These are phyloP conservation scores for Globisporangium paddicum DNA, from an alignment of 352 stramenopile genomes.

Conservation along the genomic window DNA sequence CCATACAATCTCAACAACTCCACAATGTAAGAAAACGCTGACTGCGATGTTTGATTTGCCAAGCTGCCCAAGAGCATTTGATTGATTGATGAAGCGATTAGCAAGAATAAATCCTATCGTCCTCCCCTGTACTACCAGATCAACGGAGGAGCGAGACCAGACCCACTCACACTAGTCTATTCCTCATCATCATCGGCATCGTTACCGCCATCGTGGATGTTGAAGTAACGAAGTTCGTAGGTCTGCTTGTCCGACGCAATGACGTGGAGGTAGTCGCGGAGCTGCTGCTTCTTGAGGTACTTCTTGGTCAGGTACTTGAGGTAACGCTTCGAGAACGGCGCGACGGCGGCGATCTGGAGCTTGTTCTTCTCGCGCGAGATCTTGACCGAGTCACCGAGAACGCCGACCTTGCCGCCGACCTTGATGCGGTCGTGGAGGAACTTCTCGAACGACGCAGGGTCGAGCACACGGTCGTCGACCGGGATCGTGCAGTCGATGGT, in stretches of 20 bases:
- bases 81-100: slow-evolving; percentile 9
- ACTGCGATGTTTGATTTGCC: neutral
- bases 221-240: slow-evolving; percentile 99
- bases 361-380: slow-evolving; percentile 97
- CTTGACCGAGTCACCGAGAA: slow-evolving; percentile 93
- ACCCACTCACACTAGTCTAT: slow-evolving; percentile 69
- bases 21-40: too few species aligned
- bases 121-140: neutral
- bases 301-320: slow-evolving; percentile 99
- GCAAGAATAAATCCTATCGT: slow-evolving; percentile 3
- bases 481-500: slow-evolving; percentile 94
- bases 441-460: slow-evolving; percentile 99
- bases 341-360: slow-evolving; percentile 92
- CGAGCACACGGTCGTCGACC: slow-evolving; percentile 98
- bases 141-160: neutral
- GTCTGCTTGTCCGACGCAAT: slow-evolving; percentile 98
- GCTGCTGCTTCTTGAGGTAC: slow-evolving; percentile 99
- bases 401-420: slow-evolving; percentile 97
- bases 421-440: slow-evolving; percentile 99
- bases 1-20: neutral
- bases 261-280: slow-evolving; percentile 99
- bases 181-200: slow-evolving; percentile 87
- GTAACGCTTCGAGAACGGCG: slow-evolving; percentile 98
- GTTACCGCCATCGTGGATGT: slow-evolving; percentile 93
- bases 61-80: slow-evolving; percentile 4